phyloP scores from a whole-genome alignment of 2,329 filamentous ascomycete species.

The Xylariaceae sp. region DNA sequence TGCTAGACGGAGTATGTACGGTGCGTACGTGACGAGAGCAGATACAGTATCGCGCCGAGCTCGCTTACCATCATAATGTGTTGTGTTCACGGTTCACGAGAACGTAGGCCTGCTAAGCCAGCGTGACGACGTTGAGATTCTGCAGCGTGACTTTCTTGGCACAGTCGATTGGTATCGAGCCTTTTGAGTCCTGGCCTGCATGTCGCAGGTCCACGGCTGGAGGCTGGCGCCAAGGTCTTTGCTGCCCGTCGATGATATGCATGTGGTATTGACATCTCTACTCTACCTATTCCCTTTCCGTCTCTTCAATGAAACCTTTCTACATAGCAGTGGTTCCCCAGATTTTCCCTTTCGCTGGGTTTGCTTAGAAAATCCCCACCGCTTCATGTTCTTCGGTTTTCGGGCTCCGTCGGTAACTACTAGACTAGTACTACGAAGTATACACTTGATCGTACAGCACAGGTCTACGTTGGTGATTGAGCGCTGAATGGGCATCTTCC shows the following conservation, averaged over 20 bases:
- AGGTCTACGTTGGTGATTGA: neutral
- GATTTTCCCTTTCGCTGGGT: constrained; percentile 9
- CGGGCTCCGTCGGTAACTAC: too few species aligned
- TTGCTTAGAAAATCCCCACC: constrained; percentile 1
- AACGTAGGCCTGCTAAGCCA: constrained; percentile 5
- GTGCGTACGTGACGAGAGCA: neutral
- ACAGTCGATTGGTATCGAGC: constrained; percentile 8
- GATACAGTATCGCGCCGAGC: constrained; percentile 1
- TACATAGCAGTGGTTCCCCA: constrained; percentile 9
- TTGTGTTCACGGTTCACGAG: neutral
- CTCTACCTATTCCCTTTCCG: neutral
- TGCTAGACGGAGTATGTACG: neutral
- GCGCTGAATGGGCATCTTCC: too few species aligned
- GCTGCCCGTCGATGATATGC: neutral
- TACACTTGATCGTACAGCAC: neutral
- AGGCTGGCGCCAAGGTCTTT: constrained; percentile 11
- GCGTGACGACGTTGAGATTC: constrained; percentile 20
- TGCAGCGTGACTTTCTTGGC: constrained; percentile 20
- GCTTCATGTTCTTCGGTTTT: neutral
- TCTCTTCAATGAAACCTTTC: neutral
- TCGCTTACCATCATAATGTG: neutral
- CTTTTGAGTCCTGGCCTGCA: constrained; percentile 8
- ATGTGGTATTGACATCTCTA: constrained; percentile 9
- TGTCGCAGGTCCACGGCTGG: constrained; percentile 2
- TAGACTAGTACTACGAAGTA: neutral